Conservation (phyloP, 768 basidiomycete genomes). For the Daedaleopsis sinensis region DNA sequence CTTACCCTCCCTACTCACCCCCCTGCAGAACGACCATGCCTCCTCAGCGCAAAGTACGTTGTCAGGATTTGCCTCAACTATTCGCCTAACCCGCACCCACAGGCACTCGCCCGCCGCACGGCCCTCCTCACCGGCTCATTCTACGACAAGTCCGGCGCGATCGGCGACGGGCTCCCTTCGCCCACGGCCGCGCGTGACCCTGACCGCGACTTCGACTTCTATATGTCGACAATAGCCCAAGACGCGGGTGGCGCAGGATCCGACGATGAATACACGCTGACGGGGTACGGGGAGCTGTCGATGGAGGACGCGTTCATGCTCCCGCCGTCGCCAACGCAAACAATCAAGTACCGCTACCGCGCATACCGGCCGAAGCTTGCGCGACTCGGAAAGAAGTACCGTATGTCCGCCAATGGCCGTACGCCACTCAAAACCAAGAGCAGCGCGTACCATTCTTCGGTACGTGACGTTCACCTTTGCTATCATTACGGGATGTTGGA, state of each 20-base stretch:
- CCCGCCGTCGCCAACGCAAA: conserved; percentile 22
- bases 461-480: background rate
- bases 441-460: conserved; percentile 8
- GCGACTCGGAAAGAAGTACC: conserved; percentile 12
- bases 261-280: conserved; percentile 21
- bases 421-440: conserved; percentile 8
- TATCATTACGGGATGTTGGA: background rate
- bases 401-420: conserved; percentile 2
- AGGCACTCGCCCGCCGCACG: conserved; percentile 8
- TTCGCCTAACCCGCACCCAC: background rate
- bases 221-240: background rate
- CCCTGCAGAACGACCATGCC: conserved; percentile 1
- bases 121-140: conserved; percentile 9
- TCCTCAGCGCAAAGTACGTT: conserved; percentile 13
- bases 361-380: conserved; percentile 23
- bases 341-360: conserved; percentile 24
- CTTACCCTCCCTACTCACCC: background rate
- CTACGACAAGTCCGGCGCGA: conserved; percentile 19
- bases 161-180: conserved; percentile 11
- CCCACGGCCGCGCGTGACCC: conserved; percentile 5
- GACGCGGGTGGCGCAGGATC: background rate
- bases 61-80: background rate
- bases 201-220: background rate
- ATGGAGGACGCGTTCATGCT: conserved; percentile 13
- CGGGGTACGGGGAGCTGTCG: conserved; percentile 20